Percentiles rank a stretch among this genome's conserved stretches.
Conservation (phyloP, 192 early-diverging fungal genomes). For the Coemansia sp. region DNA sequence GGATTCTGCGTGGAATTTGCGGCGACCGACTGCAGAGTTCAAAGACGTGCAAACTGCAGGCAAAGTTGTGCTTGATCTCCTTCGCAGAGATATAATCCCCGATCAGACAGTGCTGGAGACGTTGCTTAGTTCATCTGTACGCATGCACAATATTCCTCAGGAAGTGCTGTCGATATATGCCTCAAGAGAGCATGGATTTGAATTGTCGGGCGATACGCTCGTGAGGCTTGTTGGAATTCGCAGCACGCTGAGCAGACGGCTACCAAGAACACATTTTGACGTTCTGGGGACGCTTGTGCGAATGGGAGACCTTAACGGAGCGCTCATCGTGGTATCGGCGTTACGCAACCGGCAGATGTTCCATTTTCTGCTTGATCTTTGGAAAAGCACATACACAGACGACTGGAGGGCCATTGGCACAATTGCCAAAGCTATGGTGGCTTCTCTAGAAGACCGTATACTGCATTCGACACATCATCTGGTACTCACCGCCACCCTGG, state of each 20-base stretch:
- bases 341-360: not conserved
- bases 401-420: conserved; percentile 12
- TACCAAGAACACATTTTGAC: not conserved
- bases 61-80: not conserved
- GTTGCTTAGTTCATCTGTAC: not conserved
- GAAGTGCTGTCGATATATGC: not conserved
- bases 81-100: not conserved
- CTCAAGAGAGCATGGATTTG: not conserved
- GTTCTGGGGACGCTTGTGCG: not conserved
- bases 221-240: not conserved
- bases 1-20: conserved; percentile 20
- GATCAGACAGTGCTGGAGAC: not conserved
- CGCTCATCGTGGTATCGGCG: not conserved
- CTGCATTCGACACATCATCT: conserved; percentile 34
- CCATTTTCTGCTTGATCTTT: not conserved
- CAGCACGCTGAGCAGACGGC: not conserved
- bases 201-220: not conserved
- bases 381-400: not conserved
- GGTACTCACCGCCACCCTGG: conserved; percentile 11
- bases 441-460: conserved; percentile 2
- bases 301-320: not conserved
- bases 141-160: not conserved
- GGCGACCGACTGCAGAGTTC: not conserved
- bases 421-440: conserved; percentile 9
- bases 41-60: not conserved